Base-by-base conservation (phyloP, 1,139 yeast species). In the Saccharomycopsis hybrid region DNA sequence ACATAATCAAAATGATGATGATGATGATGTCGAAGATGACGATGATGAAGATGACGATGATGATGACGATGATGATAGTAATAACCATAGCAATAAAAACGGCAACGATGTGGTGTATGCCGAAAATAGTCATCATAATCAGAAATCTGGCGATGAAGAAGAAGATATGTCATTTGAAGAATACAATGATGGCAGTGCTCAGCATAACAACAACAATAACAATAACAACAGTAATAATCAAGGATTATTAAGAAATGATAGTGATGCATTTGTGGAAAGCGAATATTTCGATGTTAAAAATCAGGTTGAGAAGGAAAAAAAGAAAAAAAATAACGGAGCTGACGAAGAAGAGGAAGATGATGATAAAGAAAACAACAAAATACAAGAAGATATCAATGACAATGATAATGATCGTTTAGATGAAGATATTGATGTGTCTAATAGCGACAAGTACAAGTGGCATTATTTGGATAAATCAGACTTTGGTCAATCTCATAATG, bases 201-300 rank as follows among this genome's bases (percentile, higher is more conserved):
- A 55, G 28, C 55, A 56, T 24, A 68, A 68, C 30, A 69, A 68
- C 51, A 65, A 66, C 53, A 70, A 68, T 35, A 71, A 69, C 46
- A n/a, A n/a, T n/a, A n/a, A n/a, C n/a, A n/a, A n/a, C n/a, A n/a
- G n/a, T n/a, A n/a, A n/a, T n/a, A n/a, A n/a, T n/a, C n/a, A n/a
- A n/a, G n/a, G n/a, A n/a, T n/a, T n/a, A n/a, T n/a, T n/a, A n/a
- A n/a, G n/a, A n/a, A 73, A 67, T 11, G 70, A 67, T 30, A 70
- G 68, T 18, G 69, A 65, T 33, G 71, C 70, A 25, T 59, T 55
- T n/a, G n/a, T n/a, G n/a, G n/a, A n/a, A n/a, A n/a, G n/a, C n/a
- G n/a, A n/a, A 31, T 57, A 59, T 18, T 56, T 57, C 31, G 62
- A 59, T 18, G n/a, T n/a, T n/a, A n/a, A n/a, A n/a, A n/a, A n/a